A percentile compares a stretch with the other conserved stretches of the same genome.
These are phyloP conservation scores for Pinus albicaulis DNA, from an alignment of 75 land plant genomes.

Conservation along the genomic window DNA sequence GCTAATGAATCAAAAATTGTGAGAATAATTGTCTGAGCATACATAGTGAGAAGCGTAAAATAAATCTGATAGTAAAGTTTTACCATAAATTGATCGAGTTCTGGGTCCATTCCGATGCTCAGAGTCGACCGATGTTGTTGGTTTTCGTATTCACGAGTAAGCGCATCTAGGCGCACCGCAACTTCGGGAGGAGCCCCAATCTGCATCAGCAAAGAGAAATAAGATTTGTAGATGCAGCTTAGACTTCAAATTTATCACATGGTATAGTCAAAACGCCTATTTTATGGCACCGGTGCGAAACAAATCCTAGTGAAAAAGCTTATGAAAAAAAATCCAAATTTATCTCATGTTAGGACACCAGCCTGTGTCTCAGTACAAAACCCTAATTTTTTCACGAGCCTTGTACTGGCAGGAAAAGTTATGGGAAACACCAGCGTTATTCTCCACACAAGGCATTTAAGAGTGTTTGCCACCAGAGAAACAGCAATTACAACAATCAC, in stretches of 20 bases:
- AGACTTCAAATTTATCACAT: too few relatives aligned
- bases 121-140: constrained; percentile 6
- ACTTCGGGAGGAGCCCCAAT: constrained; percentile 82
- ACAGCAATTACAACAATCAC: too few relatives aligned
- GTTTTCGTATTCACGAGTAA: constrained; percentile 28
- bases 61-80: neutral
- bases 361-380: neutral
- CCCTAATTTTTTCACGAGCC: too few relatives aligned
- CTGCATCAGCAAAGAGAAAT: constrained; percentile 10
- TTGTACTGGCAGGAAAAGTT: too few relatives aligned
- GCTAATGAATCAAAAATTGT: neutral
- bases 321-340: neutral
- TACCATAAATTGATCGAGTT: constrained; percentile 91
- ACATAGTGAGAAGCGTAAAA: neutral
- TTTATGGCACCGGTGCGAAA: neutral
- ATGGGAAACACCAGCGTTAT: too few relatives aligned
- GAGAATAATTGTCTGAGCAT: neutral
- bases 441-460: neutral
- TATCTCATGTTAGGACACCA: neutral
- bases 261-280: too few relatives aligned
- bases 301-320: neutral
- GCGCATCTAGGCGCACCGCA: constrained; percentile 56
- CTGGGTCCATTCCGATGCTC: constrained; percentile 69
- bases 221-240: too few relatives aligned
- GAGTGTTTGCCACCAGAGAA: neutral